Percentiles rank a stretch among this genome's conserved stretches.
phyloP scores from a whole-genome alignment of 2,329 filamentous ascomycete species.

The Nannizzia gypsea region DNA sequence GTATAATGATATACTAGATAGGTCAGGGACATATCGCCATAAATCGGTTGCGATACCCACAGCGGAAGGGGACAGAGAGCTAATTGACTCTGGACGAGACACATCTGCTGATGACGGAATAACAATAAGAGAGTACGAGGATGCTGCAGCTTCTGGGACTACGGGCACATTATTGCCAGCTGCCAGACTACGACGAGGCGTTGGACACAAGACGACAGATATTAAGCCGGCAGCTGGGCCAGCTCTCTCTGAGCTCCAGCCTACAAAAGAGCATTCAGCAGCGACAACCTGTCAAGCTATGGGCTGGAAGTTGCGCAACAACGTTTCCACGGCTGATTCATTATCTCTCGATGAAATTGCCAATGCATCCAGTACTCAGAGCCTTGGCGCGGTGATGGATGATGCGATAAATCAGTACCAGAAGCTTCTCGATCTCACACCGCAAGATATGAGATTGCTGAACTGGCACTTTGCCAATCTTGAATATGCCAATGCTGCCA shows the following conservation, averaged over 20 bases:
- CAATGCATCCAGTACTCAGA: constrained; percentile 50
- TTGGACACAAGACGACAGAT: constrained; percentile 38
- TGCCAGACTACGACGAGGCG: constrained; percentile 34
- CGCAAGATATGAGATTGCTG: constrained; percentile 77
- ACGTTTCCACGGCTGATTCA: constrained; percentile 51
- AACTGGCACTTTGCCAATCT: constrained; percentile 99
- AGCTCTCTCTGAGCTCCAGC: constrained; percentile 49
- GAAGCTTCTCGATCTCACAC: constrained; percentile 64
- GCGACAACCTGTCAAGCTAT: constrained; percentile 65
- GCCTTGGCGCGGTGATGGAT: constrained; percentile 82
- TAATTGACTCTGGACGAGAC: constrained; percentile 76
- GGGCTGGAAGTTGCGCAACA: constrained; percentile 66
- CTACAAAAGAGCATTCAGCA: constrained; percentile 57
- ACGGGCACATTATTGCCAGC: constrained; percentile 33
- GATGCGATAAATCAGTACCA: constrained; percentile 83
- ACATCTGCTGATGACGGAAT: constrained; percentile 56
- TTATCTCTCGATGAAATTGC: constrained; percentile 60
- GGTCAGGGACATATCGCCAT: constrained; percentile 81
- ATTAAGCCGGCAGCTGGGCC: constrained; percentile 37
- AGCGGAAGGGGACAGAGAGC: constrained; percentile 67
- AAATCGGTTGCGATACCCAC: constrained; percentile 58
- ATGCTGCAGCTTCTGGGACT: constrained; percentile 51
- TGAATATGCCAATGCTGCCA: constrained; percentile 92
- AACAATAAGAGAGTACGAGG: constrained; percentile 62
- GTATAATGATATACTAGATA: constrained; percentile 88